Conservation (phyloP, 2,329 filamentous ascomycete genomes). For the Monosporascus sp. region DNA sequence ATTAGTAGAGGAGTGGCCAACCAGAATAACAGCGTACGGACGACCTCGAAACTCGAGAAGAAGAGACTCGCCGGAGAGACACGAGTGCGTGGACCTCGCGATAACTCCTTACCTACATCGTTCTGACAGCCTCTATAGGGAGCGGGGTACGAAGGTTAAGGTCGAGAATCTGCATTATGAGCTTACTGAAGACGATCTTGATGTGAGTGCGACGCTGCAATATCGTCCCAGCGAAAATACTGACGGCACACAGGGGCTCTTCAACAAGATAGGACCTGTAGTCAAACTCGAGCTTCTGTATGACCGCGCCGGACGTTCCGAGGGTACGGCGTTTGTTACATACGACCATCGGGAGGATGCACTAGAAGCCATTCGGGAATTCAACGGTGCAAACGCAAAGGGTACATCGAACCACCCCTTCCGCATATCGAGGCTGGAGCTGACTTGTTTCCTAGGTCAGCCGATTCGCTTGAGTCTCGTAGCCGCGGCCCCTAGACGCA, state of each 20-base stretch:
- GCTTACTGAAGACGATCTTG: conserved; percentile 75
- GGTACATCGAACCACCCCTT: conserved; percentile 36
- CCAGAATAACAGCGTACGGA: conserved; percentile 14
- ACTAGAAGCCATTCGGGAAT: conserved; percentile 68
- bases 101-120: conserved; percentile 8
- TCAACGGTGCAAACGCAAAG: conserved; percentile 85
- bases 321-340: conserved; percentile 78
- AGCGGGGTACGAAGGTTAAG: conserved; percentile 64
- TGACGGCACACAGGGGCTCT: conserved; percentile 61
- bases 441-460: conserved; percentile 48
- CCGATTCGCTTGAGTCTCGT: conserved; percentile 72
- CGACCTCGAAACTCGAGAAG: conserved; percentile 17
- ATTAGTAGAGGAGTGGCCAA: neutral
- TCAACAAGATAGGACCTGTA: conserved; percentile 70
- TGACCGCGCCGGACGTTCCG: conserved; percentile 82
- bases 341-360: conserved; percentile 71
- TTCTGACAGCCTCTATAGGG: conserved; percentile 31
- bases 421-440: neutral
- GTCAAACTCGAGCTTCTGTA: conserved; percentile 67
- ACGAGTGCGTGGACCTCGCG: conserved; percentile 7
- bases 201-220: conserved; percentile 43
- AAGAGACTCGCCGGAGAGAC: conserved; percentile 37
- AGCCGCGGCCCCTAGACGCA: conserved; percentile 46
- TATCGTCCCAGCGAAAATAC: conserved; percentile 18
- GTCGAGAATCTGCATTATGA: conserved; percentile 94